Conservation (phyloP, 164 flowering plant species). For the Stephania yunnanensis region DNA sequence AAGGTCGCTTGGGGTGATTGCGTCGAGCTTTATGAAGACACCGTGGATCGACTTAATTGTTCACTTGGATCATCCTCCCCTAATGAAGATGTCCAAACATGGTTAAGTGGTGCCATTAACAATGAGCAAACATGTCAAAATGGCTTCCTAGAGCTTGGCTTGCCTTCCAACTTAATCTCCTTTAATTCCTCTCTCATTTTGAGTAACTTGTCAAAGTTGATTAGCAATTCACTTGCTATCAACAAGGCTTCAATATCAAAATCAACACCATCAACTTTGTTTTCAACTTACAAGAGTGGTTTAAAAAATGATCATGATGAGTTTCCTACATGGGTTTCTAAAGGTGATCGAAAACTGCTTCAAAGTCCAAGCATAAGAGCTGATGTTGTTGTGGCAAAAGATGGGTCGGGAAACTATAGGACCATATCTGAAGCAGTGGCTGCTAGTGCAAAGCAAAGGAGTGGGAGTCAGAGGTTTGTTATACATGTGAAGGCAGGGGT, state of each 20-base stretch:
- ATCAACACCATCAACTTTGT: constrained; percentile 22
- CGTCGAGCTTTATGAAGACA: constrained; percentile 44
- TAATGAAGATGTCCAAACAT: constrained; percentile 50
- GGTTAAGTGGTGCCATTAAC: constrained; percentile 78
- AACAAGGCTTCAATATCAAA: constrained; percentile 26
- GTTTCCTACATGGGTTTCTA: constrained; percentile 35
- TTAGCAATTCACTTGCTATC: constrained; percentile 51
- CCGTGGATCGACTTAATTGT: constrained; percentile 40
- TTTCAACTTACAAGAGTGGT: not conserved
- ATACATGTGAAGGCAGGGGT: constrained; percentile 56
- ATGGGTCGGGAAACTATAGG: constrained; percentile 55
- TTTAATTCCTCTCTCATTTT: constrained; percentile 34
- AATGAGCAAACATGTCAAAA: constrained; percentile 55
- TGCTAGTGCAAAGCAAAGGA: constrained; percentile 27
- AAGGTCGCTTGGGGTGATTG: constrained; percentile 74
- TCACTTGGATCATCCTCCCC: constrained; percentile 33
- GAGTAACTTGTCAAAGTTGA: constrained; percentile 46
- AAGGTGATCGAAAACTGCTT: constrained; percentile 41
- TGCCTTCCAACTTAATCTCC: constrained; percentile 30
- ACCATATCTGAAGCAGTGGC: constrained; percentile 53
- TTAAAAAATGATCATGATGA: constrained; percentile 16
- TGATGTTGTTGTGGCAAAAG: constrained; percentile 59
- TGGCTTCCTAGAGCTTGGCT: constrained; percentile 55
- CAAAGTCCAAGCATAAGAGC: constrained; percentile 27
- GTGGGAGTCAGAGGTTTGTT: constrained; percentile 35